Conservation (phyloP, 768 basidiomycete genomes). For the Cyathus striatus region DNA sequence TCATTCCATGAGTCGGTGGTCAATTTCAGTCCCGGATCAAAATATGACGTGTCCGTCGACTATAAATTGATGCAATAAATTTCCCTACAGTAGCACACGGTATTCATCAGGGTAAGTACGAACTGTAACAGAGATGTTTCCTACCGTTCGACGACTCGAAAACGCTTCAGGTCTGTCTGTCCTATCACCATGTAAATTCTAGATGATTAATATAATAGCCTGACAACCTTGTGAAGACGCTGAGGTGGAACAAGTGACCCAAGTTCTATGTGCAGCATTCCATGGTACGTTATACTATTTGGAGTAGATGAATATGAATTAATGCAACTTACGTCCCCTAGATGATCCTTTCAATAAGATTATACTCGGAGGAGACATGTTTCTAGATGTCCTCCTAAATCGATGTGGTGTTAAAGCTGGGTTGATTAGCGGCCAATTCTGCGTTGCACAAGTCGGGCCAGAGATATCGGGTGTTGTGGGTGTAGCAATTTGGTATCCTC, state of each 20-base stretch:
- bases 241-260: background rate
- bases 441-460: slow-evolving; percentile 17
- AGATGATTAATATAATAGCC: too few relatives aligned
- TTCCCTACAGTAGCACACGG: too few relatives aligned
- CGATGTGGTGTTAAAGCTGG: slow-evolving; percentile 14
- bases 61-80: too few relatives aligned
- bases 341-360: slow-evolving; percentile 7
- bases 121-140: too few relatives aligned
- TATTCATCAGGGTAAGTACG: too few relatives aligned
- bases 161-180: too few relatives aligned
- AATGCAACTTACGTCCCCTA: background rate
- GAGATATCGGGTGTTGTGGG: slow-evolving; percentile 18
- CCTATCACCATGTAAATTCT: too few relatives aligned
- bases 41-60: too few relatives aligned
- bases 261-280: background rate
- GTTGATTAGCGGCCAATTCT: slow-evolving; percentile 19
- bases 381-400: slow-evolving; percentile 8
- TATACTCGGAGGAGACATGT: slow-evolving; percentile 13
- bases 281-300: background rate
- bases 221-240: too few relatives aligned
- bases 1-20: too few relatives aligned
- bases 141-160: too few relatives aligned
- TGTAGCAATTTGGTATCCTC: slow-evolving; percentile 24
- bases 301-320: background rate
- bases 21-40: too few relatives aligned